Conservation (phyloP, 306 rosid genomes). For the apple (Malus domestica) region DNA sequence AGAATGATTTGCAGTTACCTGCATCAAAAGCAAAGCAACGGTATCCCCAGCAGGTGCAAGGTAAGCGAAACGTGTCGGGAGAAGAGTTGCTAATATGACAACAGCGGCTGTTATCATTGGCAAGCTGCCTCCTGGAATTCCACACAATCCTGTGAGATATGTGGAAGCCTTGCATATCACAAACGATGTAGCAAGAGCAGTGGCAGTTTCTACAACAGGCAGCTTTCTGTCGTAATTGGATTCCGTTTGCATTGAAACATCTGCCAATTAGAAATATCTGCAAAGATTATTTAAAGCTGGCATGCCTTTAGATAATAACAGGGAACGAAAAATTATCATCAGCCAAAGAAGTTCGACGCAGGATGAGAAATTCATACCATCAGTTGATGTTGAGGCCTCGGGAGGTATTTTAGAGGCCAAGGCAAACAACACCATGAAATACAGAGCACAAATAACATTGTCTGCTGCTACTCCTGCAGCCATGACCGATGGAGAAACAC, state of each 20-base stretch:
- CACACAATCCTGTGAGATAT: constrained; percentile 27
- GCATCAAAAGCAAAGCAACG: constrained; percentile 52
- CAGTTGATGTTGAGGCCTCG: constrained; percentile 20
- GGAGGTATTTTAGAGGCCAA: constrained; percentile 39
- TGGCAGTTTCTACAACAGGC: constrained; percentile 40
- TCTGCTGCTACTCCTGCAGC: constrained; percentile 17
- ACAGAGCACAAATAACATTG: constrained; percentile 36
- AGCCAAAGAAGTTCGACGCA: not conserved
- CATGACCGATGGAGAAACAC: constrained; percentile 35
- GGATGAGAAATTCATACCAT: constrained; percentile 16
- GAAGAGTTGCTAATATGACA: constrained; percentile 47
- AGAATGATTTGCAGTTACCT: constrained; percentile 32
- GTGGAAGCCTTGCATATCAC: constrained; percentile 44
- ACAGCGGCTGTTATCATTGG: constrained; percentile 53
- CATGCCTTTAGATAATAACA: not conserved
- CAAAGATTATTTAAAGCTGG: not conserved
- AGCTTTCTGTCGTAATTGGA: constrained; percentile 24
- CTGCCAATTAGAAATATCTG: constrained; percentile 16
- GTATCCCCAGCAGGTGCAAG: constrained; percentile 56
- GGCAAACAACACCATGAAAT: constrained; percentile 36
- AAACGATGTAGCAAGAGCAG: constrained; percentile 51
- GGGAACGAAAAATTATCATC: not conserved
- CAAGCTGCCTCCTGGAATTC: constrained; percentile 54
- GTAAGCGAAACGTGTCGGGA: constrained; percentile 41
- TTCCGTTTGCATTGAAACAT: constrained; percentile 24